Evolutionary conservation across 1,284 basidiomycete species (phyloP).

Genomic region (Mycena sp.): DNA sequence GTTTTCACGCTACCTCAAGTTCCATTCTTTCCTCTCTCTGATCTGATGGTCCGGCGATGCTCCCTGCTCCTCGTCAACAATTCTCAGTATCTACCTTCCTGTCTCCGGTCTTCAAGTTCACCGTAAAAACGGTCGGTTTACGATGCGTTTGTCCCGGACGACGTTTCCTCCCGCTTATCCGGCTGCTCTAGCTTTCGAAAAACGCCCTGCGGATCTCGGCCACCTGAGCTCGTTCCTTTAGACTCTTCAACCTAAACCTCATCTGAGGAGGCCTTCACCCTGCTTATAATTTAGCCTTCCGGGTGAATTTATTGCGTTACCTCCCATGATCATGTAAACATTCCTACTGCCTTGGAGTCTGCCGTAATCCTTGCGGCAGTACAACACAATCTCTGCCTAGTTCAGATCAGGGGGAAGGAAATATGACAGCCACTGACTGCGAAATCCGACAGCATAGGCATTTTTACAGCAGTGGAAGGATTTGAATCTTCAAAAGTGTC

Average conservation of each 20-base stretch:
- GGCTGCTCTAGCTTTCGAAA: slow-evolving; percentile 10
- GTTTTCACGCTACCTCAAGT: not conserved
- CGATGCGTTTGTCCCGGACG: slow-evolving; percentile 7
- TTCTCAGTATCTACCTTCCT: not conserved
- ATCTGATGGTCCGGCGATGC: not conserved
- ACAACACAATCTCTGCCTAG: slow-evolving; percentile 17
- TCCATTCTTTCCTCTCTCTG: not conserved
- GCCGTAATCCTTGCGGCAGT: slow-evolving; percentile 14
- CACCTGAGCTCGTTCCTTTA: slow-evolving; percentile 2
- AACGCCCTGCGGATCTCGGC: slow-evolving; percentile 19
- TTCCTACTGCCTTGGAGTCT: slow-evolving; percentile 9
- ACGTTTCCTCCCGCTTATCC: slow-evolving; percentile 7
- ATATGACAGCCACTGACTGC: slow-evolving; percentile 19
- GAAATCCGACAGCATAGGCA: slow-evolving; percentile 30
- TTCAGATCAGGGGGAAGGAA: slow-evolving; percentile 14
- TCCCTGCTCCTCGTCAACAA: not conserved
- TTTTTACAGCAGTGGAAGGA: slow-evolving; percentile 28
- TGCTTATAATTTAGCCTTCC: slow-evolving; percentile 12
- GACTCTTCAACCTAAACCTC: slow-evolving; percentile 3
- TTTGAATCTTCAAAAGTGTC: slow-evolving; percentile 28
- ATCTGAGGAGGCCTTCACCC: slow-evolving; percentile 7
- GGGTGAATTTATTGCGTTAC: slow-evolving; percentile 8
- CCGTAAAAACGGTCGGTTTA: not conserved
- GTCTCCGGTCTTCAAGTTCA: not conserved
- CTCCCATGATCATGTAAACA: not conserved